Evolutionary conservation across 805 yeast genomes (phyloP).

Genomic region (Torulaspora delbrueckii): DNA sequence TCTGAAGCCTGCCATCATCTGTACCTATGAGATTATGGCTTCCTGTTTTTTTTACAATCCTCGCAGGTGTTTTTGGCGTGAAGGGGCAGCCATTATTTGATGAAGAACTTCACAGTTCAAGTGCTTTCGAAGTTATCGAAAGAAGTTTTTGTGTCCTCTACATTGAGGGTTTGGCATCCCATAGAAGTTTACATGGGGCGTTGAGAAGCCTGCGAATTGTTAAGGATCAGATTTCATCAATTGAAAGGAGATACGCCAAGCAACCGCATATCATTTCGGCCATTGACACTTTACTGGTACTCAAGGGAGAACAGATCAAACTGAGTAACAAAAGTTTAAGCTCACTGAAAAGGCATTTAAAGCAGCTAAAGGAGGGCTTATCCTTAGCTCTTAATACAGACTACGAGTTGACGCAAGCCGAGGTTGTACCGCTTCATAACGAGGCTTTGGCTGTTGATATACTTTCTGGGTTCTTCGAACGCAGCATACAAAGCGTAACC

Average conservation of each 20-base stretch:
- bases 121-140: conserved; percentile 2
- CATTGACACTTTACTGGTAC: conserved; percentile 4
- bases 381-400: background rate
- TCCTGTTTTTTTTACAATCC: background rate
- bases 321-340: background rate
- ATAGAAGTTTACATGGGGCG: conserved; percentile 1
- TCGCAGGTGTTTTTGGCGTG: background rate
- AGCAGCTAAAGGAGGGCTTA: conserved; percentile 1
- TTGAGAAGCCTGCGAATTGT: background rate
- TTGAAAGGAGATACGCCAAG: background rate
- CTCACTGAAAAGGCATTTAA: conserved; percentile 1
- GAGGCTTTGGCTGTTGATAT: background rate
- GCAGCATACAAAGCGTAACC: background rate
- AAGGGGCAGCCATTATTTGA: background rate
- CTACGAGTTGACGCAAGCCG: background rate
- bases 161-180: background rate
- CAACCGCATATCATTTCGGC: conserved; percentile 7
- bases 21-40: background rate
- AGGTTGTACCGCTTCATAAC: background rate
- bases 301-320: conserved; percentile 6
- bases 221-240: background rate
- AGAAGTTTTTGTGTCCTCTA: conserved; percentile 1
- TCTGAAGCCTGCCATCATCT: background rate
- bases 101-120: background rate
- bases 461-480: background rate